Conservation (phyloP, 139 green algal species). For the Eudorina sp. region DNA sequence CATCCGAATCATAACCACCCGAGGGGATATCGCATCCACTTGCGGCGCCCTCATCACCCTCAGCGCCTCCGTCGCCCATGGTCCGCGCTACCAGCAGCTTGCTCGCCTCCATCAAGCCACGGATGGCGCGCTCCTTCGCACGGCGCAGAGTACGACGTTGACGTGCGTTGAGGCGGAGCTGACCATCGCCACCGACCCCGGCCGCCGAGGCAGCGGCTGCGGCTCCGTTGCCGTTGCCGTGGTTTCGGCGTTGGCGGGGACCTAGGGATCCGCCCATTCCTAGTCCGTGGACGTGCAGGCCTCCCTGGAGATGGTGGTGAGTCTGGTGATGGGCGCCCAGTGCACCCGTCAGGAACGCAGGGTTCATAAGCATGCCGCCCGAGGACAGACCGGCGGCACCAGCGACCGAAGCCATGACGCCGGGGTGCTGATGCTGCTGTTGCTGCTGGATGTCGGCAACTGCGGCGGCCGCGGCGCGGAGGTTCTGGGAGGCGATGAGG, state of each 20-base stretch:
- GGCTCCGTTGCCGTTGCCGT: not conserved
- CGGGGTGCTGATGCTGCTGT: constrained; percentile 14
- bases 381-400: not conserved
- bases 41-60: not conserved
- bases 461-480: constrained; percentile 21
- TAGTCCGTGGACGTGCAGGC: not conserved
- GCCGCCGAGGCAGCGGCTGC: not conserved
- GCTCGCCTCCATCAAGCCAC: constrained; percentile 66
- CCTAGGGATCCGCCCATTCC: not conserved
- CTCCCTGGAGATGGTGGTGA: not conserved
- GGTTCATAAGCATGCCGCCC: constrained; percentile 19
- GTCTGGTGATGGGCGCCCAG: not conserved
- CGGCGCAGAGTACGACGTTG: constrained; percentile 75
- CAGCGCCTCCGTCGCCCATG: not conserved
- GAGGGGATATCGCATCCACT: constrained; percentile 2
- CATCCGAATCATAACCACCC: constrained; percentile 21
- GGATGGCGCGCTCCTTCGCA: constrained; percentile 69
- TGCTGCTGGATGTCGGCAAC: constrained; percentile 30
- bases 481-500: constrained; percentile 37
- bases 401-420: constrained; percentile 5
- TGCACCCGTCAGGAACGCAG: constrained; percentile 1
- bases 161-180: constrained; percentile 65
- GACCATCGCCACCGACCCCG: constrained; percentile 41
- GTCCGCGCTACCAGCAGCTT: constrained; percentile 53
- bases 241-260: not conserved